Evolutionary conservation across 2,329 filamentous ascomycete species (phyloP).

Genomic region (Calonectria honghensis): DNA sequence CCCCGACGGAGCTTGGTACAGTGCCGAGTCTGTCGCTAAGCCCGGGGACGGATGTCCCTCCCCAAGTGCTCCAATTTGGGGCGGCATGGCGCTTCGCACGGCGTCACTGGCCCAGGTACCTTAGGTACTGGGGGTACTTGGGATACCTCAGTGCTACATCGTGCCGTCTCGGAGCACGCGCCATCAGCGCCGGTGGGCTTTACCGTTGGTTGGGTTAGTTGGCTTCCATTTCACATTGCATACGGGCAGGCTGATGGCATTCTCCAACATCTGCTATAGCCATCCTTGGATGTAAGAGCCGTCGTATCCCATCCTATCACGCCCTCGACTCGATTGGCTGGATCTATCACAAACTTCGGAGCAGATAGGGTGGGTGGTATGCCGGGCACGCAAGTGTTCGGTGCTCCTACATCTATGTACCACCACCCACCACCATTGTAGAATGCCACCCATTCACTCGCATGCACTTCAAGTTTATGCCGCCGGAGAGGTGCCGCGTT

Average conservation of each 20-base stretch:
- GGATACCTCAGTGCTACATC: conserved; percentile 36
- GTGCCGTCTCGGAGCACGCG: conserved; percentile 26
- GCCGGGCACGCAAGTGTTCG: conserved; percentile 14
- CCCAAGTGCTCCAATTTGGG: conserved; percentile 41
- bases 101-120: conserved; percentile 49
- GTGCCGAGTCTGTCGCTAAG: conserved; percentile 46
- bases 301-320: conserved; percentile 34
- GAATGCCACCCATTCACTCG: conserved; percentile 12
- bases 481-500: conserved; percentile 22
- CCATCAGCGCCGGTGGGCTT: background rate
- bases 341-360: conserved; percentile 33
- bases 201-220: conserved; percentile 14
- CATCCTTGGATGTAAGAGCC: conserved; percentile 19
- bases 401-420: conserved; percentile 2
- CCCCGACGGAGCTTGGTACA: conserved; percentile 35
- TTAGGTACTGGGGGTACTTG: conserved; percentile 44
- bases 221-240: conserved; percentile 23
- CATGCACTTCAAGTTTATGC: conserved; percentile 19
- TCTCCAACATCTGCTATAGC: conserved; percentile 20
- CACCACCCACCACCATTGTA: conserved; percentile 5
- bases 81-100: conserved; percentile 56
- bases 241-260: conserved; percentile 2
- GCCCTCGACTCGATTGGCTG: conserved; percentile 25
- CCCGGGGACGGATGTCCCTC: conserved; percentile 40
- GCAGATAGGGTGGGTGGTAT: conserved; percentile 27